Conservation (phyloP, 2,329 filamentous ascomycete species). For the Teratosphaeria destructans region DNA sequence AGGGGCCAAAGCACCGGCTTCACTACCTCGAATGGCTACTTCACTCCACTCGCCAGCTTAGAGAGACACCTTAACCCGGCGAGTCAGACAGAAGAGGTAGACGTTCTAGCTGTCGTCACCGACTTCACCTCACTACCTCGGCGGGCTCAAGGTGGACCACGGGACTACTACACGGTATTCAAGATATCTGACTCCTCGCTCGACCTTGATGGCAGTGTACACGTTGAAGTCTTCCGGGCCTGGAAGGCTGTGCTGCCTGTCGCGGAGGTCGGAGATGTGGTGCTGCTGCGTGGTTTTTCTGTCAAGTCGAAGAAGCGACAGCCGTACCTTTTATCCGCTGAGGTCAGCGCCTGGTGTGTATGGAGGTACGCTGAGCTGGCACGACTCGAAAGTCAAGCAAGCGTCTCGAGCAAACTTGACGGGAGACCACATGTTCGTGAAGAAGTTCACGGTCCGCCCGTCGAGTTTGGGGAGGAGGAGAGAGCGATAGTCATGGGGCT, state of each 20-base stretch:
- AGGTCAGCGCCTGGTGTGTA: constrained; percentile 38
- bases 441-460: constrained; percentile 35
- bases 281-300: constrained; percentile 33
- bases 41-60: constrained; percentile 33
- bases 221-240: constrained; percentile 35
- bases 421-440: constrained; percentile 22
- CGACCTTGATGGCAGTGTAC: constrained; percentile 5
- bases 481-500: constrained; percentile 31
- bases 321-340: constrained; percentile 30
- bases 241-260: constrained; percentile 32
- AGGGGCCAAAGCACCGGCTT: constrained; percentile 20
- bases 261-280: constrained; percentile 32
- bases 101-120: constrained; percentile 36
- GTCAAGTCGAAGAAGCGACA: constrained; percentile 31
- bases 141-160: constrained; percentile 32
- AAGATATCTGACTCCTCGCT: constrained; percentile 30
- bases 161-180: constrained; percentile 35
- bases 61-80: constrained; percentile 29
- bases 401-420: constrained; percentile 16
- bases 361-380: constrained; percentile 27
- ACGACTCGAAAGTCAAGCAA: constrained; percentile 11
- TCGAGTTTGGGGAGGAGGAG: constrained; percentile 38
- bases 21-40: constrained; percentile 34
- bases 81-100: constrained; percentile 26
- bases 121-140: constrained; percentile 22